Conservation (phyloP, 176 grass and related monocot genomes). For the Zoysia pacifica region DNA sequence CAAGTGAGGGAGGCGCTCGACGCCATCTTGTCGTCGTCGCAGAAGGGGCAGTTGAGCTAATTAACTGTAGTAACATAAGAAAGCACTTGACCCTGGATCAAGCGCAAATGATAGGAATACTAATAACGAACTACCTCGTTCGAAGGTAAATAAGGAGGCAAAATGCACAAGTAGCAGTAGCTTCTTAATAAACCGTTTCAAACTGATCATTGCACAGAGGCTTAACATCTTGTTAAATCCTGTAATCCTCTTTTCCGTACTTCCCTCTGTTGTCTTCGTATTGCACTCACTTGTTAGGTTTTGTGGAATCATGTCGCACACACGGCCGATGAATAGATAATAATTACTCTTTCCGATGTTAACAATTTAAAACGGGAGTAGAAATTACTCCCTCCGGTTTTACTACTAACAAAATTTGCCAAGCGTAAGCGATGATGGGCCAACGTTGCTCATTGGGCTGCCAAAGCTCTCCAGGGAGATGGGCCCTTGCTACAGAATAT, state of each 20-base stretch:
- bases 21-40: conserved; percentile 77
- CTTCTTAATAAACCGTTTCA: conserved; percentile 7
- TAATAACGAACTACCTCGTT: conserved; percentile 56
- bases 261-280: no score
- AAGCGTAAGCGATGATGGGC: no score
- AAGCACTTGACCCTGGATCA: conserved; percentile 1
- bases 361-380: no score
- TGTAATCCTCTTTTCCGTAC: background rate
- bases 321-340: no score
- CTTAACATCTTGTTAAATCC: conserved; percentile 42
- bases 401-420: no score
- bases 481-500: no score
- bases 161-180: conserved; percentile 27
- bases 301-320: no score
- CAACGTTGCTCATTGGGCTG: no score
- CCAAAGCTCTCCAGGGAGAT: no score
- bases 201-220: background rate
- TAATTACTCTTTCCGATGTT: no score
- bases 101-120: background rate
- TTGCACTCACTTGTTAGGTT: no score
- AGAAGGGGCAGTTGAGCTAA: conserved; percentile 41
- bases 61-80: conserved; percentile 1
- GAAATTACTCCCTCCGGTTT: no score
- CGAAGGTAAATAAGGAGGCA: conserved; percentile 52
- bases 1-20: conserved; percentile 85